phyloP scores from a whole-genome alignment of 129 eudicot genomes.

The Dittrichia graveolens region DNA sequence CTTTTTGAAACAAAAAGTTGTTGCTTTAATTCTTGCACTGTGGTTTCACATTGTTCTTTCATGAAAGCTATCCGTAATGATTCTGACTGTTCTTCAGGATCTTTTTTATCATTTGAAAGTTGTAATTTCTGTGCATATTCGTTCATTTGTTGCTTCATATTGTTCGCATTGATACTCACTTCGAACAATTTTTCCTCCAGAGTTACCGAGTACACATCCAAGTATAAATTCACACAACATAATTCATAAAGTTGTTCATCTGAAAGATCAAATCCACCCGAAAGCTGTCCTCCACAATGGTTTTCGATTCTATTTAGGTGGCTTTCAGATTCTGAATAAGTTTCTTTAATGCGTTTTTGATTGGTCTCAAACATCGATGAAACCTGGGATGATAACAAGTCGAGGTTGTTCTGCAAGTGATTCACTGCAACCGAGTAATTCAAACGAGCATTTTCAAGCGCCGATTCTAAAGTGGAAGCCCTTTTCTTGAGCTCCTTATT shows the following conservation, averaged over 20 bases:
- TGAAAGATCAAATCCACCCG: slow-evolving; percentile 46
- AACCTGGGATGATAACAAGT: slow-evolving; percentile 81
- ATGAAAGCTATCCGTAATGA: slow-evolving; percentile 81
- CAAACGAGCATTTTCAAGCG: slow-evolving; percentile 75
- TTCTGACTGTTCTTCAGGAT: slow-evolving; percentile 55
- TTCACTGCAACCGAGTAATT: slow-evolving; percentile 87
- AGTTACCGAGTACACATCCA: slow-evolving; percentile 63
- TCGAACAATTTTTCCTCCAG: slow-evolving; percentile 56
- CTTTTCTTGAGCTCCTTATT: slow-evolving; percentile 78
- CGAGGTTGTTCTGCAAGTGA: slow-evolving; percentile 85
- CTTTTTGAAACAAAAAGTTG: slow-evolving; percentile 79
- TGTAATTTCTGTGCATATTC: slow-evolving; percentile 44
- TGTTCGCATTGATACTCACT: slow-evolving; percentile 37
- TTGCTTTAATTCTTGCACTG: slow-evolving; percentile 72
- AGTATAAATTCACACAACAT: slow-evolving; percentile 42
- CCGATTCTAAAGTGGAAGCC: slow-evolving; percentile 68
- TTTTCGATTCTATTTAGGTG: slow-evolving; percentile 28
- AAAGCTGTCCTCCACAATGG: slow-evolving; percentile 31
- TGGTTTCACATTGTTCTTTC: slow-evolving; percentile 86
- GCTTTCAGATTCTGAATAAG: slow-evolving; percentile 55
- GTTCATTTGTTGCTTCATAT: slow-evolving; percentile 38
- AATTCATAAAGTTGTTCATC: slow-evolving; percentile 63
- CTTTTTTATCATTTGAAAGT: slow-evolving; percentile 56
- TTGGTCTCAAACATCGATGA: slow-evolving; percentile 85
- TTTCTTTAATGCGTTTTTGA: slow-evolving; percentile 69